These are phyloP conservation scores for Curvularia sp. DNA, from an alignment of 2,329 filamentous ascomycete species.

Conservation along the genomic window DNA sequence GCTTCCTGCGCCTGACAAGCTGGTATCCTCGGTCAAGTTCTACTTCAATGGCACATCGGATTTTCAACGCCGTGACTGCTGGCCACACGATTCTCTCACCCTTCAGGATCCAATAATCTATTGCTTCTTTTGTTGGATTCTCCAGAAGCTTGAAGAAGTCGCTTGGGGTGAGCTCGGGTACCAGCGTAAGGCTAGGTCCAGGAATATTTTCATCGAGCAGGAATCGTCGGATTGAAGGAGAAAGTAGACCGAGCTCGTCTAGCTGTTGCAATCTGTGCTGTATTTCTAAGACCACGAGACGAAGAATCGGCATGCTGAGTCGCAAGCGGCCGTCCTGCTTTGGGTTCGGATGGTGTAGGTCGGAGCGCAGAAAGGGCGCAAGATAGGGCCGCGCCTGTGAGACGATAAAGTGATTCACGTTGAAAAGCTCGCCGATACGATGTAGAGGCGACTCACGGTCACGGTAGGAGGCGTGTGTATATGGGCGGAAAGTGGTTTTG, in stretches of 20 bases:
- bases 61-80: conserved; percentile 78
- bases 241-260: conserved; percentile 76
- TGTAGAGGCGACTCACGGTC: conserved; percentile 72
- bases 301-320: conserved; percentile 63
- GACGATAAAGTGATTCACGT: conserved; percentile 94
- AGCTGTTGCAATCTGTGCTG: conserved; percentile 82
- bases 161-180: conserved; percentile 74
- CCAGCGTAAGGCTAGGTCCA: conserved; percentile 78
- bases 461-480: conserved; percentile 67
- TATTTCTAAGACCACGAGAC: conserved; percentile 76
- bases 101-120: conserved; percentile 84
- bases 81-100: conserved; percentile 93
- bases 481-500: conserved; percentile 70
- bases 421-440: conserved; percentile 82
- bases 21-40: conserved; percentile 88
- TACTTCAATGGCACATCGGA: conserved; percentile 84
- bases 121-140: conserved; percentile 74
- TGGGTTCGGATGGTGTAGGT: conserved; percentile 75
- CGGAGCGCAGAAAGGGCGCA: conserved; percentile 81
- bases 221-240: conserved; percentile 73
- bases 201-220: conserved; percentile 83
- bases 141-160: conserved; percentile 85
- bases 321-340: conserved; percentile 64
- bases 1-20: conserved; percentile 67
- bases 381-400: conserved; percentile 91